Conservation (phyloP, 768 basidiomycete genomes). For the Mycena albidolilacea region DNA sequence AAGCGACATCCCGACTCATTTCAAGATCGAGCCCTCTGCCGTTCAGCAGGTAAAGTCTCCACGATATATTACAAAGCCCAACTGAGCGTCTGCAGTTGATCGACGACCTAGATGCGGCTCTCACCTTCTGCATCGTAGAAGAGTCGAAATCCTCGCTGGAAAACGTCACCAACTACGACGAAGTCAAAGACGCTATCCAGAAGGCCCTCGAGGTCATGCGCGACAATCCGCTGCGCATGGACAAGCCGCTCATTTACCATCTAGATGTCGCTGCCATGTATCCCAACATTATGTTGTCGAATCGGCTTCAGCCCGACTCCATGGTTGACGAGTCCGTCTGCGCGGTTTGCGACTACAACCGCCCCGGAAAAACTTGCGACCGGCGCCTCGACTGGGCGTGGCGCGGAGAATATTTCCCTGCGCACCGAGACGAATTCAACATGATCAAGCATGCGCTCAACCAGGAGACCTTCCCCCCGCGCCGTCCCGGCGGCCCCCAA, state of each 20-base stretch:
- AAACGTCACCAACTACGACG: slow-evolving; percentile 94
- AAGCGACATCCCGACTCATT: slow-evolving; percentile 94
- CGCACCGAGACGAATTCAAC: slow-evolving; percentile 96
- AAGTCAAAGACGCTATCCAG: slow-evolving; percentile 87
- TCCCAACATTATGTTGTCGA: slow-evolving; percentile 99
- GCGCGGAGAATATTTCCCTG: slow-evolving; percentile 98
- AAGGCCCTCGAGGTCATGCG: slow-evolving; percentile 89
- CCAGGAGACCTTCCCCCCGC: slow-evolving; percentile 92
- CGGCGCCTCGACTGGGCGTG: slow-evolving; percentile 97
- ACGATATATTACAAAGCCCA: neutral
- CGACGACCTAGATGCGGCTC: slow-evolving; percentile 92
- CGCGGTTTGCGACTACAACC: slow-evolving; percentile 98
- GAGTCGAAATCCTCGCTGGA: slow-evolving; percentile 87
- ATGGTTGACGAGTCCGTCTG: slow-evolving; percentile 97
- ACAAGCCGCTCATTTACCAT: slow-evolving; percentile 98
- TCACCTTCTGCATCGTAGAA: slow-evolving; percentile 89
- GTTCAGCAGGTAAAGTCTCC: slow-evolving; percentile 76
- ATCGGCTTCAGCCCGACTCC: slow-evolving; percentile 97
- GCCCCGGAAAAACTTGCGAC: slow-evolving; percentile 96
- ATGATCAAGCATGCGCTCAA: slow-evolving; percentile 99
- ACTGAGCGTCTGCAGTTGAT: slow-evolving; percentile 74
- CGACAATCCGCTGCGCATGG: slow-evolving; percentile 89
- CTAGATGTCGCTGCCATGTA: slow-evolving; percentile 99
- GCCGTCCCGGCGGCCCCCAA: slow-evolving; percentile 77
- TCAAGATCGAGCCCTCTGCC: slow-evolving; percentile 93